A percentile compares a stretch with the other conserved stretches of the same genome.
Conservation (phyloP, 108 stramenopile genomes). For the Skeletonema menzelii region DNA sequence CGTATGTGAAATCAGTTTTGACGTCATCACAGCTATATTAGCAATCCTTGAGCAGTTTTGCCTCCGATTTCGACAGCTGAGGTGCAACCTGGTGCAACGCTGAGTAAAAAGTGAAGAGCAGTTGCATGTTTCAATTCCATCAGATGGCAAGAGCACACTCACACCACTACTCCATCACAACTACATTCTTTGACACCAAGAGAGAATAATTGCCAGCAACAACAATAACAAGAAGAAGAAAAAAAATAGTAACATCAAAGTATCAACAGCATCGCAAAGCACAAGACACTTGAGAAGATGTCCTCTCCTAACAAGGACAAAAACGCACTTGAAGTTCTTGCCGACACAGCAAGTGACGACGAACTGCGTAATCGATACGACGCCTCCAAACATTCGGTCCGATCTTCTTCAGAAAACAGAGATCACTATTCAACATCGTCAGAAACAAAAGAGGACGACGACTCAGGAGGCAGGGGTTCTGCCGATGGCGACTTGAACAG, state of each 20-base stretch:
- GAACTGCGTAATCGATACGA: slow-evolving; percentile 6
- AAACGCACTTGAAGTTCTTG: slow-evolving; percentile 22
- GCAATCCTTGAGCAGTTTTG: neutral
- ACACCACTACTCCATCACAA: no score
- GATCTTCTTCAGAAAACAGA: neutral
- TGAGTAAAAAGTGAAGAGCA: neutral
- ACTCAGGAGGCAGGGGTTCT: slow-evolving; percentile 18
- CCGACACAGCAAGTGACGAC: slow-evolving; percentile 25
- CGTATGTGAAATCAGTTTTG: neutral
- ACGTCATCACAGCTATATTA: neutral
- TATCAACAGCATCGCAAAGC: neutral
- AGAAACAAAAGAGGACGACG: slow-evolving; percentile 13
- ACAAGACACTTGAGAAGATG: neutral
- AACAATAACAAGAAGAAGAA: no score
- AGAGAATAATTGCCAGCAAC: no score
- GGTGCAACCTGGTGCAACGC: neutral
- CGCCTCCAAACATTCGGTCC: neutral
- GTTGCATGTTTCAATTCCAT: neutral
- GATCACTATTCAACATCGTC: neutral
- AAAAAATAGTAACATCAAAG: no score
- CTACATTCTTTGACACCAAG: no score
- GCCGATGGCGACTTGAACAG: neutral
- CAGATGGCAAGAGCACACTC: no score
- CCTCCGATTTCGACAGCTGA: neutral
- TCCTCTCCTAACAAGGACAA: neutral